These are phyloP conservation scores for Galerina marginata DNA, from an alignment of 768 basidiomycete species.

Conservation along the genomic window DNA sequence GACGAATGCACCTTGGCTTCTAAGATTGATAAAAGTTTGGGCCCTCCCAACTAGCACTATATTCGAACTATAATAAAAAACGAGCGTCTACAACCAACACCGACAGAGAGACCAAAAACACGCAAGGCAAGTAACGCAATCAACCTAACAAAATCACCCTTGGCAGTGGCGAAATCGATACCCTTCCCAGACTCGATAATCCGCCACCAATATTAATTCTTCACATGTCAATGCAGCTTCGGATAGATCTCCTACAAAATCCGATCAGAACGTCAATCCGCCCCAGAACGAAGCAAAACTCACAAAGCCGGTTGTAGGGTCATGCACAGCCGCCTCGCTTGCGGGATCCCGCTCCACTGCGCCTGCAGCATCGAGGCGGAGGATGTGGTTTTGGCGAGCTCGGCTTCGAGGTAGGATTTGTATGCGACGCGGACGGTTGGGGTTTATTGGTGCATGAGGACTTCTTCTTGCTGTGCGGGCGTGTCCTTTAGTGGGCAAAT, in stretches of 20 bases:
- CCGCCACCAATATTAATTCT: too few species aligned
- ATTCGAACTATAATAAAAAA: constrained; percentile 68
- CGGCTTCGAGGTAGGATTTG: constrained; percentile 65
- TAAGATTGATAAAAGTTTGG: constrained; percentile 85
- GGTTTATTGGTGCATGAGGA: constrained; percentile 57
- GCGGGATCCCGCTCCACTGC: constrained; percentile 73
- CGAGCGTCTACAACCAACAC: constrained; percentile 87
- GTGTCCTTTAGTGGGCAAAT: not conserved
- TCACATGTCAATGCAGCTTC: too few species aligned
- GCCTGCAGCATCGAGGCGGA: constrained; percentile 60
- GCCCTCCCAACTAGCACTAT: constrained; percentile 90
- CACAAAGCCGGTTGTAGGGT: constrained; percentile 84
- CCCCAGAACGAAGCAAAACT: constrained; percentile 32
- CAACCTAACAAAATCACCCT: constrained; percentile 46
- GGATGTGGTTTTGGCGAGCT: constrained; percentile 57
- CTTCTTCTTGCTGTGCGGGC: constrained; percentile 47
- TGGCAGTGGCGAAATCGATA: constrained; percentile 85
- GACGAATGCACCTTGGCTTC: constrained; percentile 73
- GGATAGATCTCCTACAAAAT: constrained; percentile 31
- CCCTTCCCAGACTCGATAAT: too few species aligned
- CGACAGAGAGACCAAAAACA: constrained; percentile 49
- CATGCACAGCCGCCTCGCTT: constrained; percentile 50
- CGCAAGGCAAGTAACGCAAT: not conserved
- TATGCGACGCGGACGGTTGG: constrained; percentile 57
- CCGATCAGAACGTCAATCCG: constrained; percentile 50